These are phyloP conservation scores for Hsuehochloa calcarea DNA, from an alignment of 176 grass and related monocot species.

Conservation along the genomic window DNA sequence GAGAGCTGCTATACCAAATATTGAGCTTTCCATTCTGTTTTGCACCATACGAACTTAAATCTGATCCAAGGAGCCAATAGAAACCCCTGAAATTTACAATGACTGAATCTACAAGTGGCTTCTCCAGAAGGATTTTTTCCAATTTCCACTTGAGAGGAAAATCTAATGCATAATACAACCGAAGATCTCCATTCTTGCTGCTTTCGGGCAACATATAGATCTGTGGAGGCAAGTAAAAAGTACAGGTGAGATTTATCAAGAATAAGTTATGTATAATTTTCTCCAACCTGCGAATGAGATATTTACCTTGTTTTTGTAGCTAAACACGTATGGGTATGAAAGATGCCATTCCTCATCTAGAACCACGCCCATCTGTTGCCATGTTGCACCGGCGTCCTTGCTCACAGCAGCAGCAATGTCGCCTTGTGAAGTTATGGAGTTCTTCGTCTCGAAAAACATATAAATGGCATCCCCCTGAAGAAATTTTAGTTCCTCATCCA, in stretches of 20 bases:
- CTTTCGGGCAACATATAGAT: conserved; percentile 95
- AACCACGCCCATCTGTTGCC: conserved; percentile 69
- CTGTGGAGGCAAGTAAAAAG: conserved; percentile 36
- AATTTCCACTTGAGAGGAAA: conserved; percentile 77
- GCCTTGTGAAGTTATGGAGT: conserved; percentile 60
- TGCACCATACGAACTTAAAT: conserved; percentile 58
- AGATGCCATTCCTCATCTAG: conserved; percentile 95
- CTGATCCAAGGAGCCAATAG: conserved; percentile 83
- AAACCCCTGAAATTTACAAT: conserved; percentile 56
- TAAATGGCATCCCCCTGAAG: conserved; percentile 63
- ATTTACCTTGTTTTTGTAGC: conserved; percentile 57
- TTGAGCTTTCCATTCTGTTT: conserved; percentile 59
- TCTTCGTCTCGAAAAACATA: conserved; percentile 92
- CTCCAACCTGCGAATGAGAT: background rate
- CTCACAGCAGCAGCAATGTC: conserved; percentile 90
- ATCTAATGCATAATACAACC: conserved; percentile 60
- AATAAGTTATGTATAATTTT: background rate
- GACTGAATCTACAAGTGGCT: conserved; percentile 78
- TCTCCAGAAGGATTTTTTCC: conserved; percentile 74
- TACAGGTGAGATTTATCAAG: background rate
- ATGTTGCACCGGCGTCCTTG: conserved; percentile 71
- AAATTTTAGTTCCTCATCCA: conserved; percentile 4
- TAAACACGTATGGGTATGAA: conserved; percentile 84
- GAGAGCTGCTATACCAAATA: conserved; percentile 78
- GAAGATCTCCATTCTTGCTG: conserved; percentile 71